A percentile compares a stretch with the other conserved stretches of the same genome.
Evolutionary conservation across 495 filamentous ascomycete species (phyloP).

Genomic region (Penicillium soppii): DNA sequence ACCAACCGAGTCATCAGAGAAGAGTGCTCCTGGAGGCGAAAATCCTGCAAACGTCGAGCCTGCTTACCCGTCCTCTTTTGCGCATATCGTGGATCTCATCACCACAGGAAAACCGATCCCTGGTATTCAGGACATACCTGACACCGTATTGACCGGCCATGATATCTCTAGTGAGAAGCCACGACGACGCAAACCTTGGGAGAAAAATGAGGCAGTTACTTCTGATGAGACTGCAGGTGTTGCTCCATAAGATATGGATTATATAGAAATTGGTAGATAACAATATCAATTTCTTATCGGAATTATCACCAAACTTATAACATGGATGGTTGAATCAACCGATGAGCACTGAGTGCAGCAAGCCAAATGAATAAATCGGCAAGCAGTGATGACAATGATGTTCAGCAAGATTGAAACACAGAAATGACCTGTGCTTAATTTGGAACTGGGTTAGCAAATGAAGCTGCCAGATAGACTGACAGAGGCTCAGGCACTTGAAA

Average conservation of each 20-base stretch:
- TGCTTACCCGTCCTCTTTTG: conserved; percentile 83
- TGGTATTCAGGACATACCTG: conserved; percentile 86
- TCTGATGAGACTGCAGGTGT: conserved; percentile 6
- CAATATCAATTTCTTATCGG: conserved; percentile 4
- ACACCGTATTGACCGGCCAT: conserved; percentile 70
- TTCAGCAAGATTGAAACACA: conserved; percentile 15
- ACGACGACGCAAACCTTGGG: conserved; percentile 78
- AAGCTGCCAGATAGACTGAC: neutral
- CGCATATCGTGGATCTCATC: conserved; percentile 86
- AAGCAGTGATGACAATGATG: conserved; percentile 8
- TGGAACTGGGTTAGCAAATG: neutral
- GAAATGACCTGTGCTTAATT: conserved; percentile 2
- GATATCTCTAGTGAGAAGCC: conserved; percentile 49
- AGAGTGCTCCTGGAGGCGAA: neutral
- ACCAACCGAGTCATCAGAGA: neutral
- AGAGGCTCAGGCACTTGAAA: no score
- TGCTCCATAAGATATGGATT: conserved; percentile 1
- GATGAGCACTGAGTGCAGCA: conserved; percentile 2
- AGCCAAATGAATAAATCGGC: conserved; percentile 21
- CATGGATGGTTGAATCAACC: conserved; percentile 4
- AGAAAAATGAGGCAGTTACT: conserved; percentile 43
- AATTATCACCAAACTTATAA: conserved; percentile 4
- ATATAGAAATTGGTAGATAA: conserved; percentile 2
- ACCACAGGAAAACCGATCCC: conserved; percentile 80
- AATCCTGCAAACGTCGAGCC: conserved; percentile 32